Conservation (phyloP, 805 yeast genomes). For the Saturnispora diversa region DNA sequence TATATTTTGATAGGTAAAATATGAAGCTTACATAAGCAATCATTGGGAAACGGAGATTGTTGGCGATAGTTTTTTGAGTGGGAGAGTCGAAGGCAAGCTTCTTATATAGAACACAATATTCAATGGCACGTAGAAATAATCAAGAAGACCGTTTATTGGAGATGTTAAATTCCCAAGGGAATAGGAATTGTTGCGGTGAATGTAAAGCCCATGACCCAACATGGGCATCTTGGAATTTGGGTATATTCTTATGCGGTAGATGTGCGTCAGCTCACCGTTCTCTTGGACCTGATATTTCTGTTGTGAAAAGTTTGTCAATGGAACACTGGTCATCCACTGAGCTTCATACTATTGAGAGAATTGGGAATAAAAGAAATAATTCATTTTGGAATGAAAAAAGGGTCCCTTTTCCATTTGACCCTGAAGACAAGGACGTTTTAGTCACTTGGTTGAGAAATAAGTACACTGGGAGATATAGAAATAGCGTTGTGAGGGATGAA, state of each 20-base stretch:
- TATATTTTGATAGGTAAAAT: no score
- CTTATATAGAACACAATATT: neutral
- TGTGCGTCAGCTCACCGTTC: slow-evolving; percentile 75
- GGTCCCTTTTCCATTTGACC: slow-evolving; percentile 67
- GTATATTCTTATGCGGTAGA: slow-evolving; percentile 72
- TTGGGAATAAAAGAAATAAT: slow-evolving; percentile 58
- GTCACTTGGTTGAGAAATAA: slow-evolving; percentile 58
- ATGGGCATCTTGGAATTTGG: slow-evolving; percentile 41
- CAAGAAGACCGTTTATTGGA: slow-evolving; percentile 40
- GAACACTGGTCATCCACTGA: slow-evolving; percentile 62
- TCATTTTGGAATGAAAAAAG: slow-evolving; percentile 60
- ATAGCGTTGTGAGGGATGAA: slow-evolving; percentile 29
- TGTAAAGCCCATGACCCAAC: slow-evolving; percentile 65
- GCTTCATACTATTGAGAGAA: slow-evolving; percentile 33
- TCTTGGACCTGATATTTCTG: slow-evolving; percentile 52
- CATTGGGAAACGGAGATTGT: no score
- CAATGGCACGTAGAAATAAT: slow-evolving; percentile 2
- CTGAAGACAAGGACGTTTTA: slow-evolving; percentile 53
- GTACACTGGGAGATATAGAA: slow-evolving; percentile 54
- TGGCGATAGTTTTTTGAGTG: no score
- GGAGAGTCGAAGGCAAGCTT: no score
- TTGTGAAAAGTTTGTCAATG: slow-evolving; percentile 63
- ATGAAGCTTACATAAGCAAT: no score
- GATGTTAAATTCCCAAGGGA: slow-evolving; percentile 49
- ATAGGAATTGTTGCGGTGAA: slow-evolving; percentile 71